Conservation (phyloP, 768 basidiomycete species). For the Gelatoporia subvermispora region DNA sequence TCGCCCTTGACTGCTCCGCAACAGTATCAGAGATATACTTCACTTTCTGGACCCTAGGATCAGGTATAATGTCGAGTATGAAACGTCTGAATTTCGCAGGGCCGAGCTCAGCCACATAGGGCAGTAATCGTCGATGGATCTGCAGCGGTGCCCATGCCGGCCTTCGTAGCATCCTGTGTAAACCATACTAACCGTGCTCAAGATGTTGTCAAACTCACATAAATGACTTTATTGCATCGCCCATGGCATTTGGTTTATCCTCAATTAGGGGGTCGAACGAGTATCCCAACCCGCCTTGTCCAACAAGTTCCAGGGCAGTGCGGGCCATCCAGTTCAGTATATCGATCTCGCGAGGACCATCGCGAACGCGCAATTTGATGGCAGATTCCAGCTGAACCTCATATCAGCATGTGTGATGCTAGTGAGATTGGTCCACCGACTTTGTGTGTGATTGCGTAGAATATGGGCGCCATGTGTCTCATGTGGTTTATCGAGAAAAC, state of each 20-base stretch:
- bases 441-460: constrained; percentile 5
- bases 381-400: neutral
- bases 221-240: constrained; percentile 17
- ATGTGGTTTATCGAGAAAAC: constrained; percentile 13
- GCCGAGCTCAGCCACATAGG: constrained; percentile 30
- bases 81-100: constrained; percentile 24
- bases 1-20: constrained; percentile 11
- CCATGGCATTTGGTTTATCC: constrained; percentile 12
- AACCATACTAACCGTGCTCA: neutral
- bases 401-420: no score
- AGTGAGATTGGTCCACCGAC: neutral
- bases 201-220: constrained; percentile 11
- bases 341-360: constrained; percentile 1
- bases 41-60: constrained; percentile 14
- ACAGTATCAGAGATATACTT: constrained; percentile 11
- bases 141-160: no score
- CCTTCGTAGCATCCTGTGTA: no score
- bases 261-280: constrained; percentile 18
- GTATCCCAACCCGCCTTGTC: constrained; percentile 21
- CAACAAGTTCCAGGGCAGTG: constrained; percentile 20
- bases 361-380: neutral
- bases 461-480: constrained; percentile 13
- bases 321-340: constrained; percentile 16
- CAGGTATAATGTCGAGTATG: constrained; percentile 29
- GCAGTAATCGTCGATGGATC: constrained; percentile 40